These are phyloP conservation scores for Microthyrium microscopicum DNA, from an alignment of 2,329 filamentous ascomycete genomes.

Conservation along the genomic window DNA sequence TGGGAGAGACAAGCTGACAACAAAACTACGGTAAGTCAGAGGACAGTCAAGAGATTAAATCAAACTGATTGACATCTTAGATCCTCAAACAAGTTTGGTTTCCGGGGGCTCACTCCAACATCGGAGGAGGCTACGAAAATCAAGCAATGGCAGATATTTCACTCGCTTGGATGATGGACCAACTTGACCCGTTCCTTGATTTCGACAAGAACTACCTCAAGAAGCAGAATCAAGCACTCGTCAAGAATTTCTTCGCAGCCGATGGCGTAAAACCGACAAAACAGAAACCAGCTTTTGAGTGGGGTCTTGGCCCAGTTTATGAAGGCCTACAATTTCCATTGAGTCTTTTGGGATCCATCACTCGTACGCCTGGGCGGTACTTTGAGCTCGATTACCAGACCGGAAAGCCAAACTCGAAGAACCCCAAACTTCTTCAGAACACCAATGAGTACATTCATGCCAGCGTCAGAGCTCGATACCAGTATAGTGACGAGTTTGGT, in stretches of 20 bases:
- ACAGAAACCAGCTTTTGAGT: too few species aligned
- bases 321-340: slow-evolving; percentile 7
- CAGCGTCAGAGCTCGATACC: slow-evolving; percentile 9
- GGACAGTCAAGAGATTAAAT: not conserved
- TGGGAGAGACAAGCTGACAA: slow-evolving; percentile 25
- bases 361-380: slow-evolving; percentile 9
- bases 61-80: not conserved
- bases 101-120: slow-evolving; percentile 30
- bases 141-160: slow-evolving; percentile 31
- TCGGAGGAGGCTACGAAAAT: slow-evolving; percentile 31
- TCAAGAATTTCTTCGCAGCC: not conserved
- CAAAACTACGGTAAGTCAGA: too few species aligned
- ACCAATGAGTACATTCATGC: slow-evolving; percentile 11
- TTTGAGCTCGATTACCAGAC: slow-evolving; percentile 6
- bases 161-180: slow-evolving; percentile 35
- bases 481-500: not conserved
- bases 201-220: slow-evolving; percentile 14
- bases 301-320: slow-evolving; percentile 10
- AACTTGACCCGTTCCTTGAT: slow-evolving; percentile 20
- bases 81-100: slow-evolving; percentile 30
- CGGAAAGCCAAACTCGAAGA: slow-evolving; percentile 3
- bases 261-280: slow-evolving; percentile 1
- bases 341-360: slow-evolving; percentile 8
- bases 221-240: slow-evolving; percentile 1
- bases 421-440: slow-evolving; percentile 6